Evolutionary conservation across 352 stramenopile genomes (phyloP), one percentile per base, ranked within the genome.

Genomic region (Phytophthora podocarpi): DNA sequence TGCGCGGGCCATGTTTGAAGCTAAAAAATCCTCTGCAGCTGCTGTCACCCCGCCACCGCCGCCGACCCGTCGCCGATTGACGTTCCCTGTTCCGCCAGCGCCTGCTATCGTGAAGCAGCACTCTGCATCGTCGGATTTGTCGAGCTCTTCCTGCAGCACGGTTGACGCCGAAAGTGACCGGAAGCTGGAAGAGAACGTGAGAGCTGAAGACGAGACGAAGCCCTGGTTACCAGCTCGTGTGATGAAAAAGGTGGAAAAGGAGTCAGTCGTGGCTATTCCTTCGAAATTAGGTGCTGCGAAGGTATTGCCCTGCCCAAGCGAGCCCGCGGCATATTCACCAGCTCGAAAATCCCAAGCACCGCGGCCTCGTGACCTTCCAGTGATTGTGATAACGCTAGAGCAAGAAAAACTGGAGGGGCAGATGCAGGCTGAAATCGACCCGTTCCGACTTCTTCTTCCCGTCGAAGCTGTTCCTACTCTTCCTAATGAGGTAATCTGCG

Each of bases 381-480:
- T 35, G 32, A 20, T 36, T 30, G 18, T 20, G n/a, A 23, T 32
- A 35, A 41, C 16, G 30, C 4, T 23, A 11, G 23, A 32, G 21
- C 34, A 39, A 54, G n/a, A n/a, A n/a, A n/a, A n/a, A n/a, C n/a
- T n/a, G n/a, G n/a, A n/a, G n/a, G n/a, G n/a, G n/a, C n/a, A n/a
- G n/a, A n/a, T n/a, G n/a, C 23, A 30, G 12, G 21, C 10, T 12
- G 43, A 66, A 12, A 78, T 83, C 26, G 74, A 89, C 16, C 82
- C 82, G 7, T 81, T 82, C 51, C 69, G 70, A 31, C 31, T 91
- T 26, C 53, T 91, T 23, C 34, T 83, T 13, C 79, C 81, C 2
- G 59, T 90, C 21, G 51, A 78, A 24, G 30, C 51, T 1, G 65
- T 91, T 6, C 85, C 82, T 0, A 53, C 63, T 3, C 51, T 91